Evolutionary conservation across 1,284 basidiomycete species (phyloP).

Genomic region (Leccinum angustisporum): DNA sequence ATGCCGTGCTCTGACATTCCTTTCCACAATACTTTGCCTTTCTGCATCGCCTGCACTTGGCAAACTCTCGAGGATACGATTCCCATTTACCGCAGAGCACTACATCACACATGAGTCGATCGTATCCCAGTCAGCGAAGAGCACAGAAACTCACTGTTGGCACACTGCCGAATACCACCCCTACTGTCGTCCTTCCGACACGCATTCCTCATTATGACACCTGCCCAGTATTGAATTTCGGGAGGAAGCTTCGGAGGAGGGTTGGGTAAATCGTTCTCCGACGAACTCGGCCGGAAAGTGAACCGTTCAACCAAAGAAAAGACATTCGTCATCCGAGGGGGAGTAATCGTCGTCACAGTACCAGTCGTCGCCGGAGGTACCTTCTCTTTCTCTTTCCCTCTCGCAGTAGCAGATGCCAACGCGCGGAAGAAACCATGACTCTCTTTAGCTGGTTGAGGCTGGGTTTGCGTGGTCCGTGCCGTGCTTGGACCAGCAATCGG

Average conservation of each 20-base stretch:
- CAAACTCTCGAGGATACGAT: slow-evolving; percentile 90
- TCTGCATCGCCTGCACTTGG: slow-evolving; percentile 92
- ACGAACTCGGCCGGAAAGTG: slow-evolving; percentile 87
- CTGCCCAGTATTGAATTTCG: slow-evolving; percentile 99
- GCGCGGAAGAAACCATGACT: slow-evolving; percentile 39
- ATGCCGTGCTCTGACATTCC: slow-evolving; percentile 95
- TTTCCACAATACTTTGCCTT: slow-evolving; percentile 99
- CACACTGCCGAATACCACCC: slow-evolving; percentile 95
- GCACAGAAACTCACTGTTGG: slow-evolving; percentile 69
- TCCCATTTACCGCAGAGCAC: slow-evolving; percentile 98
- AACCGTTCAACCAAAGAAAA: slow-evolving; percentile 96
- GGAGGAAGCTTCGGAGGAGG: slow-evolving; percentile 74
- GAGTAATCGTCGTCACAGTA: slow-evolving; percentile 6
- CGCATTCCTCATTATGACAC: slow-evolving; percentile 98
- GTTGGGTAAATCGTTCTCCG: slow-evolving; percentile 70
- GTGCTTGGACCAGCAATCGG: slow-evolving; percentile 27
- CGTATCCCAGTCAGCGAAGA: not conserved
- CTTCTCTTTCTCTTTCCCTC: slow-evolving; percentile 47
- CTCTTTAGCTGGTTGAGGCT: slow-evolving; percentile 29
- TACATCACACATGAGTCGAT: slow-evolving; percentile 27
- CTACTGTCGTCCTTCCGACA: slow-evolving; percentile 94
- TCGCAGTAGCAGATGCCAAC: slow-evolving; percentile 35
- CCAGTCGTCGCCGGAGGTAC: slow-evolving; percentile 19
- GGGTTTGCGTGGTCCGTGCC: slow-evolving; percentile 14
- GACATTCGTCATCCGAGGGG: slow-evolving; percentile 72